Conservation (phyloP, 495 filamentous ascomycete genomes). For the Neurospora terricola region DNA sequence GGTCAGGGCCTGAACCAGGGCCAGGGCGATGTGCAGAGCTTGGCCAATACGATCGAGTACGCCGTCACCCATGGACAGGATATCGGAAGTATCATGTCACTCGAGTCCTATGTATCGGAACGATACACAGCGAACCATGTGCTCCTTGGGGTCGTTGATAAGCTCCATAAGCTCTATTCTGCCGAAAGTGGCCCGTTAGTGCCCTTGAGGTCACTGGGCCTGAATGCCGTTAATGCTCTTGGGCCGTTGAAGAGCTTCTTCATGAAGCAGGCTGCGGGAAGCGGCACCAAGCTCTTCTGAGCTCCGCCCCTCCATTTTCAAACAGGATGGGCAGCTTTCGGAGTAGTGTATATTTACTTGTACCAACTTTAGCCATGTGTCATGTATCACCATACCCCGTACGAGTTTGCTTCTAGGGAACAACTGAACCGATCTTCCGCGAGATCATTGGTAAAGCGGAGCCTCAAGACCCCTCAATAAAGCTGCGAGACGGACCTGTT, state of each 20-base stretch:
- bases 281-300: slow-evolving; percentile 35
- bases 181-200: slow-evolving; percentile 67
- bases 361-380: background rate
- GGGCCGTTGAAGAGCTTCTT: slow-evolving; percentile 71
- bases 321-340: background rate
- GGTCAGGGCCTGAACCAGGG: slow-evolving; percentile 95
- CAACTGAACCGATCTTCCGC: background rate
- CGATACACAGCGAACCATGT: slow-evolving; percentile 76
- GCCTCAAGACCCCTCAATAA: background rate
- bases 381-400: background rate
- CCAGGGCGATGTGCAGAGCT: slow-evolving; percentile 70
- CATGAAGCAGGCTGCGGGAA: slow-evolving; percentile 82
- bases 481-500: background rate
- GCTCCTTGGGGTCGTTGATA: slow-evolving; percentile 81
- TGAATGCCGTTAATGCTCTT: slow-evolving; percentile 68
- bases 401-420: background rate
- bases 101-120: slow-evolving; percentile 71
- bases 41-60: slow-evolving; percentile 62
- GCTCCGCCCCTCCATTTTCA: background rate
- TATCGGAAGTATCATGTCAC: slow-evolving; percentile 58
- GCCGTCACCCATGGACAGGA: slow-evolving; percentile 74
- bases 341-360: slow-evolving; percentile 1
- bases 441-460: background rate
- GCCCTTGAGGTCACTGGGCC: slow-evolving; percentile 62
- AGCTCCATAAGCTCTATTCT: slow-evolving; percentile 86